phyloP scores from a whole-genome alignment of 2,329 filamentous ascomycete species.

The Pleochaeta shiraiana region DNA sequence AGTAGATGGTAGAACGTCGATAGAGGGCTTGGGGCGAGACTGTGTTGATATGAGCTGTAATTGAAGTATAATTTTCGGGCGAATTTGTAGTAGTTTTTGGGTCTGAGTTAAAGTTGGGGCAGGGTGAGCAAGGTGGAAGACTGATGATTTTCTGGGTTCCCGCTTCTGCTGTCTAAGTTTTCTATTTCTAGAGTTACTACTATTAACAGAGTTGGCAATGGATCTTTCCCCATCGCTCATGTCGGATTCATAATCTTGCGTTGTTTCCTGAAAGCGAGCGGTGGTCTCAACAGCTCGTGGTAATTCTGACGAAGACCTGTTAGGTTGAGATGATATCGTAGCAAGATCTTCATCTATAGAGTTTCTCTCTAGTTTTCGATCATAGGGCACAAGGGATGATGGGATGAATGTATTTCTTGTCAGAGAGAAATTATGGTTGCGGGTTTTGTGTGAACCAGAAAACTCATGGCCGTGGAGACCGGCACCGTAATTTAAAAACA shows the following conservation, averaged over 20 bases:
- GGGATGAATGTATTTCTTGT: slow-evolving; percentile 13
- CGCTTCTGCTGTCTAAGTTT: slow-evolving; percentile 23
- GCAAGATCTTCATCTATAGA: slow-evolving; percentile 11
- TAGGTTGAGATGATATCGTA: slow-evolving; percentile 7
- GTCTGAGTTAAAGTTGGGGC: slow-evolving; percentile 34
- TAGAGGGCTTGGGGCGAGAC: slow-evolving; percentile 39
- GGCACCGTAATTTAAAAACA: slow-evolving; percentile 17
- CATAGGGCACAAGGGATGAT: slow-evolving; percentile 15
- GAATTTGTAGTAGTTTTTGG: slow-evolving; percentile 36
- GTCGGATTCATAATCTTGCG: slow-evolving; percentile 9
- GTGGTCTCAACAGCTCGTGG: slow-evolving; percentile 10
- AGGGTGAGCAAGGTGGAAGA: slow-evolving; percentile 46
- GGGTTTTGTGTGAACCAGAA: background rate
- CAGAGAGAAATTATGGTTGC: slow-evolving; percentile 7
- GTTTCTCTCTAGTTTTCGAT: slow-evolving; percentile 11
- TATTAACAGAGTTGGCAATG: slow-evolving; percentile 15
- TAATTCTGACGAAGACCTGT: slow-evolving; percentile 14
- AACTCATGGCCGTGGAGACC: slow-evolving; percentile 16
- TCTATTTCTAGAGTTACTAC: slow-evolving; percentile 9
- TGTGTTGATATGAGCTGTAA: slow-evolving; percentile 42
- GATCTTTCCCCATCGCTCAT: slow-evolving; percentile 17
- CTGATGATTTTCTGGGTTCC: slow-evolving; percentile 32
- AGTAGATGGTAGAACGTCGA: slow-evolving; percentile 54
- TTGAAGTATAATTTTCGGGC: slow-evolving; percentile 48
- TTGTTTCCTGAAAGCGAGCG: slow-evolving; percentile 15